Conservation (phyloP, 2,329 filamentous ascomycete species). For the Waltergamsia citrina region DNA sequence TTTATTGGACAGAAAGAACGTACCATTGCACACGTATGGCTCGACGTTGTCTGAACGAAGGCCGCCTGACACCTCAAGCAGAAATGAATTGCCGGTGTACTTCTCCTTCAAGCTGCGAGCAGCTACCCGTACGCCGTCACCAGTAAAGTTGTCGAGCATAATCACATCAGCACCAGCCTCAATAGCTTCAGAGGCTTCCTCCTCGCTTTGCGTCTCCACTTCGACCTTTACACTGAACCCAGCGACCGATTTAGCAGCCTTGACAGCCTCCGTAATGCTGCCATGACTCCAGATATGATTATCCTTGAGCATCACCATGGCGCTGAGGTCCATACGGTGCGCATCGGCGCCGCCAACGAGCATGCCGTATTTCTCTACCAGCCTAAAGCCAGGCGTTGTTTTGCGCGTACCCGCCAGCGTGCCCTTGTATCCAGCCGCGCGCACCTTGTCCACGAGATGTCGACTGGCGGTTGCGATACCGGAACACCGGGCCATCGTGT, state of each 20-base stretch:
- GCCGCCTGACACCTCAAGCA: constrained; percentile 90
- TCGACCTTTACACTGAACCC: constrained; percentile 93
- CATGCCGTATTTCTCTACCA: constrained; percentile 99
- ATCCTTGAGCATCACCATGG: constrained; percentile 99
- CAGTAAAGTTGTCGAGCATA: constrained; percentile 94
- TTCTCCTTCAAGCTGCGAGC: constrained; percentile 68
- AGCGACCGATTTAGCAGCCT: constrained; percentile 70
- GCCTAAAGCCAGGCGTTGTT: constrained; percentile 88
- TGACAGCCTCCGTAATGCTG: constrained; percentile 78
- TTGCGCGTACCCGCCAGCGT: constrained; percentile 91
- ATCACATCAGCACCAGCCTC: constrained; percentile 86
- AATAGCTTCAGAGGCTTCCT: constrained; percentile 86
- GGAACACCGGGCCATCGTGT: constrained; percentile 82
- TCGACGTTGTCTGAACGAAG: constrained; percentile 77
- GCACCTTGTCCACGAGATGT: constrained; percentile 43
- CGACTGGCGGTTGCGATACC: constrained; percentile 70
- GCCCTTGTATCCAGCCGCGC: constrained; percentile 65
- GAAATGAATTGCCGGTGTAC: constrained; percentile 67
- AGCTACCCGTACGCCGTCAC: constrained; percentile 65
- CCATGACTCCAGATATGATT: constrained; percentile 93
- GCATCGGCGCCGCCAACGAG: constrained; percentile 85
- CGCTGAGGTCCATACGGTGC: constrained; percentile 81
- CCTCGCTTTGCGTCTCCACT: constrained; percentile 85
- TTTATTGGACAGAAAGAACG: constrained; percentile 15
- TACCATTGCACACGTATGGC: constrained; percentile 67